Conservation (phyloP, 805 yeast species). For the Suhomyces sp. region DNA sequence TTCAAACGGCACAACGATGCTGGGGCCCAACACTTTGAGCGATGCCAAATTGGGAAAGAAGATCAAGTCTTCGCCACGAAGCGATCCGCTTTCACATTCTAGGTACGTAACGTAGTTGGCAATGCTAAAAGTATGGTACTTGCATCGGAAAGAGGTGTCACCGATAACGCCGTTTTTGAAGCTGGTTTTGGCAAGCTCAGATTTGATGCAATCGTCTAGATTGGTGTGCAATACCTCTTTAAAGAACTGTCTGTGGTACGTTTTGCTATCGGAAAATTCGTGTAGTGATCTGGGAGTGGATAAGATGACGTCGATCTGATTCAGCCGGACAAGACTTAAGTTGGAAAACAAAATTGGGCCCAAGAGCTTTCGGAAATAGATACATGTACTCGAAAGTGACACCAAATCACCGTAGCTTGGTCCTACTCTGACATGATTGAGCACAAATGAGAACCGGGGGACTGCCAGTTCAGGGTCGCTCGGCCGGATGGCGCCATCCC, state of each 20-base stretch:
- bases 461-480: background rate
- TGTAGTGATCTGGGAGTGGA: slow-evolving; percentile 18
- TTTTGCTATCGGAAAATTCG: slow-evolving; percentile 16
- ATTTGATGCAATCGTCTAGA: slow-evolving; percentile 13
- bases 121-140: slow-evolving; percentile 16
- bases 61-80: slow-evolving; percentile 13
- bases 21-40: slow-evolving; percentile 20
- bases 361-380: slow-evolving; percentile 15
- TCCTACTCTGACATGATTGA: background rate
- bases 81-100: slow-evolving; percentile 21
- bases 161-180: slow-evolving; percentile 12
- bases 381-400: slow-evolving; percentile 23
- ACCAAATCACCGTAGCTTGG: slow-evolving; percentile 10
- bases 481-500: background rate
- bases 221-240: slow-evolving; percentile 16
- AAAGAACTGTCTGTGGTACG: slow-evolving; percentile 15
- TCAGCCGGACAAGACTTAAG: slow-evolving; percentile 24
- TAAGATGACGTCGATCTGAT: slow-evolving; percentile 26
- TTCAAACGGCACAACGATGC: background rate
- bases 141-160: slow-evolving; percentile 11
- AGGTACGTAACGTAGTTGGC: slow-evolving; percentile 18
- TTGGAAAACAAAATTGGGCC: slow-evolving; percentile 19
- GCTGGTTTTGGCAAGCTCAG: slow-evolving; percentile 19
- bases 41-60: slow-evolving; percentile 17
- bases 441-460: background rate